Conservation (phyloP, 2,329 filamentous ascomycete genomes). For the Amphichorda felina region DNA sequence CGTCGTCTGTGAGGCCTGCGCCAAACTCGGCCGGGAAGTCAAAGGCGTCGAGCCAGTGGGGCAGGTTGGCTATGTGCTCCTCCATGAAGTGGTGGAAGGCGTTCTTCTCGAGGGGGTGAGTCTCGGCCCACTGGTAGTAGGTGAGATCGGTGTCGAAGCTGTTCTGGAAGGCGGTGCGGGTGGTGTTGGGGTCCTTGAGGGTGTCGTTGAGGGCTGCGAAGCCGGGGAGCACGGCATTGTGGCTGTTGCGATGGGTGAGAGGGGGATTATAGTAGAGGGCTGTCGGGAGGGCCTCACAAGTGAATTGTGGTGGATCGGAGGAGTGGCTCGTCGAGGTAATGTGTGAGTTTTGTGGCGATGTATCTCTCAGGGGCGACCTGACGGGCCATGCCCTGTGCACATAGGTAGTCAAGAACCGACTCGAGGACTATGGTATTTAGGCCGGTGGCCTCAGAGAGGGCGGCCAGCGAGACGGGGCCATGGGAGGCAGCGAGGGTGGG, state of each 20-base stretch:
- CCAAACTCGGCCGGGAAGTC: slow-evolving; percentile 9
- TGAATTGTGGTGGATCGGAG: no score
- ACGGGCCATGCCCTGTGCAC: no score
- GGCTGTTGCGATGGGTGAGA: background rate
- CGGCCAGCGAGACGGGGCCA: no score
- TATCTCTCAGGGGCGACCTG: no score
- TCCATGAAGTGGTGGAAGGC: slow-evolving; percentile 15
- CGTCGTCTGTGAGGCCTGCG: background rate
- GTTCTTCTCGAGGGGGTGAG: slow-evolving; percentile 6
- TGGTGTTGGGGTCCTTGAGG: slow-evolving; percentile 2
- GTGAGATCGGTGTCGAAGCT: slow-evolving; percentile 6
- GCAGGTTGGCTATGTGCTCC: slow-evolving; percentile 10
- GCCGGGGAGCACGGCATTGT: background rate
- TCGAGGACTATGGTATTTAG: no score
- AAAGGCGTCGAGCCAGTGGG: slow-evolving; percentile 11
- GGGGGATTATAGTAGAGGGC: no score
- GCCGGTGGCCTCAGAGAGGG: no score
- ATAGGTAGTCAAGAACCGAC: no score
- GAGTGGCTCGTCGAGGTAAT: no score
- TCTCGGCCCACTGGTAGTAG: slow-evolving; percentile 10
- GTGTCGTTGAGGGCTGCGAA: slow-evolving; percentile 1
- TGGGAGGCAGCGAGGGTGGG: no score
- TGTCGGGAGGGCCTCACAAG: background rate
- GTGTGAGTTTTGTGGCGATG: no score
- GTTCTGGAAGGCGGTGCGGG: slow-evolving; percentile 8